A percentile compares a stretch with the other conserved stretches of the same genome.
These are phyloP conservation scores for Puccinellia tenuiflora DNA, from an alignment of 176 grass and related monocot genomes.

Conservation along the genomic window DNA sequence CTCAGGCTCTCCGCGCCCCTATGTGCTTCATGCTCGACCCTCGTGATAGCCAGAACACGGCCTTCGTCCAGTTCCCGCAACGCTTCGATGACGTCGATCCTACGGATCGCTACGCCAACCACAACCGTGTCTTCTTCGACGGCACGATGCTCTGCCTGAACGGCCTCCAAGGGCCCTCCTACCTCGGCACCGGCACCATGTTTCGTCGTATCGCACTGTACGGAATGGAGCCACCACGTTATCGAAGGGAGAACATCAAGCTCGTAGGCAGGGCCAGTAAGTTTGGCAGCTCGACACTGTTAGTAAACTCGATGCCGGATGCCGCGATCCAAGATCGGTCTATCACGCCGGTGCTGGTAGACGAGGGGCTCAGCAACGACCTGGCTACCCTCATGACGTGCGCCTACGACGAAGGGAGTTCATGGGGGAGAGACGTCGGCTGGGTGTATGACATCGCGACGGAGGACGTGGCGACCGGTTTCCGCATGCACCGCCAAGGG, in stretches of 20 bases:
- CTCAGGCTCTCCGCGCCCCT: slow-evolving; percentile 14
- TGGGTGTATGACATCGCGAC: slow-evolving; percentile 18
- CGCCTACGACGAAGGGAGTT: neutral
- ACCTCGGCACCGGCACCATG: slow-evolving; percentile 4
- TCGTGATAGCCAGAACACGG: slow-evolving; percentile 50
- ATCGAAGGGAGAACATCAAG: too few species aligned
- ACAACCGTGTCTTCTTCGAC: slow-evolving; percentile 34
- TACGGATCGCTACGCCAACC: slow-evolving; percentile 66
- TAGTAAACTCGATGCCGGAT: neutral
- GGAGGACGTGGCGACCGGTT: slow-evolving; percentile 23
- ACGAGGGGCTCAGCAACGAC: too few species aligned
- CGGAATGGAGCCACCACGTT: neutral
- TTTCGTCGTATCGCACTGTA: neutral
- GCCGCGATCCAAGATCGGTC: neutral
- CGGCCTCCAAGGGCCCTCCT: slow-evolving; percentile 2
- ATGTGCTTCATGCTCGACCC: slow-evolving; percentile 38
- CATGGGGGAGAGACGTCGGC: neutral
- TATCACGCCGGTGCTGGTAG: too few species aligned
- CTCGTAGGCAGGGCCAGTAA: too few species aligned
- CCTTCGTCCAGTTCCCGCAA: slow-evolving; percentile 84
- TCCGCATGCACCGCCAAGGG: neutral
- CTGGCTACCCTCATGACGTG: neutral
- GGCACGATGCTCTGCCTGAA: neutral
- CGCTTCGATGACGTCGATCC: slow-evolving; percentile 86
- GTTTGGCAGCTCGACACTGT: neutral